phyloP scores from a whole-genome alignment of 768 basidiomycete species.

The Amanita inopinata region DNA sequence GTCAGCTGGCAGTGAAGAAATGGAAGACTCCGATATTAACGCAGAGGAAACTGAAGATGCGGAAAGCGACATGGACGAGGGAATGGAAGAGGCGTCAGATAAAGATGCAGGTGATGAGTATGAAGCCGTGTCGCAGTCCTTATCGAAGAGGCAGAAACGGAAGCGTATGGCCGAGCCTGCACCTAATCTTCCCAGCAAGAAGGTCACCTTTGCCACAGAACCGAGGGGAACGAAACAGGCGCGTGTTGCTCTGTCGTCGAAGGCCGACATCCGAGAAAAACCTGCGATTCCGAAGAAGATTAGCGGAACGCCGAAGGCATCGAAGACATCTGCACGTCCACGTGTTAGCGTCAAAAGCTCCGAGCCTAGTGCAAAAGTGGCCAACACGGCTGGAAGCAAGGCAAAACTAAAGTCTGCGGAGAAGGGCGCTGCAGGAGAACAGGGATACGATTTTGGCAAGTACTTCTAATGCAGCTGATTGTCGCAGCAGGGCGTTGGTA shows the following conservation, averaged over 20 bases:
- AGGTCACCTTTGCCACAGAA: slow-evolving; percentile 38
- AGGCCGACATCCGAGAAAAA: slow-evolving; percentile 8
- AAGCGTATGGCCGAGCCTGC: slow-evolving; percentile 26
- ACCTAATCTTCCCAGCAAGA: slow-evolving; percentile 31
- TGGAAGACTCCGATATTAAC: slow-evolving; percentile 17
- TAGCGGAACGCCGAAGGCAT: slow-evolving; percentile 18
- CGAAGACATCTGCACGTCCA: slow-evolving; percentile 8
- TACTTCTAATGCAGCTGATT: slow-evolving; percentile 35
- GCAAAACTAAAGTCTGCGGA: slow-evolving; percentile 14
- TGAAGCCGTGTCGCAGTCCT: slow-evolving; percentile 23
- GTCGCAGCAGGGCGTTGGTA: too few species aligned
- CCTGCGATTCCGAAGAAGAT: slow-evolving; percentile 13
- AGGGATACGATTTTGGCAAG: slow-evolving; percentile 50
- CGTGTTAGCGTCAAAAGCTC: slow-evolving; percentile 11
- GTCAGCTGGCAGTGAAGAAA: slow-evolving; percentile 26
- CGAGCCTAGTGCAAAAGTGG: slow-evolving; percentile 20
- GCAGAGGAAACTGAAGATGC: slow-evolving; percentile 24
- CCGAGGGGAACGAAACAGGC: slow-evolving; percentile 15
- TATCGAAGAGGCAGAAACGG: slow-evolving; percentile 36
- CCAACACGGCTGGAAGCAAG: slow-evolving; percentile 26
- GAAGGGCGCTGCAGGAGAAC: slow-evolving; percentile 12
- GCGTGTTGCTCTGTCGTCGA: slow-evolving; percentile 11
- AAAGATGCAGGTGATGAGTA: slow-evolving; percentile 20
- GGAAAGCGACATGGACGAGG: slow-evolving; percentile 27
- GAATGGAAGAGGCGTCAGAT: slow-evolving; percentile 28